Conservation (phyloP, 2,329 filamentous ascomycete species). For the Aspergillaceae sp. region DNA sequence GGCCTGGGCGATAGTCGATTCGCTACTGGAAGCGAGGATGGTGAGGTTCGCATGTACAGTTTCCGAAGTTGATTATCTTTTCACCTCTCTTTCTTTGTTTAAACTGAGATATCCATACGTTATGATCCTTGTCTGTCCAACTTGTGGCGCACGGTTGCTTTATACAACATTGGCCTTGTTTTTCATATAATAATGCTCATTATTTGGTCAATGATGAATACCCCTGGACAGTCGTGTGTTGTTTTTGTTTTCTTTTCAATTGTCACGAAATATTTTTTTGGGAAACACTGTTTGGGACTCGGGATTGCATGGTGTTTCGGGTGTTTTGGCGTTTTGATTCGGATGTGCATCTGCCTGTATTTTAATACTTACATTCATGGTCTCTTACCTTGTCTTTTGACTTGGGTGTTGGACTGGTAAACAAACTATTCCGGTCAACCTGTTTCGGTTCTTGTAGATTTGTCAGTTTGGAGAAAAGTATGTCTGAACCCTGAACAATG, state of each 20-base stretch:
- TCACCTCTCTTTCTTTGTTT: slow-evolving; percentile 4
- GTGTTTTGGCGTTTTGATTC: background rate
- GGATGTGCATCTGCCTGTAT: too few relatives aligned
- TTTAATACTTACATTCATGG: too few relatives aligned
- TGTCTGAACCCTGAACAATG: too few relatives aligned
- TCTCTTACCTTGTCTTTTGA: too few relatives aligned
- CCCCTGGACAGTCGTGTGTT: slow-evolving; percentile 4
- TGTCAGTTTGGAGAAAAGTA: too few relatives aligned
- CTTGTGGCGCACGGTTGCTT: background rate
- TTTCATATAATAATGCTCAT: slow-evolving; percentile 3
- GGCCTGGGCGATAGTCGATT: slow-evolving; percentile 82
- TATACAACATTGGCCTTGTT: background rate
- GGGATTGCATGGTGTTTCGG: background rate
- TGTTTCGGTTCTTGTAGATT: too few relatives aligned
- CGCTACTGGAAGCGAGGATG: slow-evolving; percentile 87
- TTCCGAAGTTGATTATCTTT: slow-evolving; percentile 42
- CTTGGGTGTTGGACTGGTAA: too few relatives aligned
- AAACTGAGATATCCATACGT: slow-evolving; percentile 2
- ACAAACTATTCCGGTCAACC: too few relatives aligned
- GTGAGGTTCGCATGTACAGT: slow-evolving; percentile 77
- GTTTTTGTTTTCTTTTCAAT: background rate
- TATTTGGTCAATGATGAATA: slow-evolving; percentile 6
- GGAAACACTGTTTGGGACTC: background rate
- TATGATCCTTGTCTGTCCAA: background rate
- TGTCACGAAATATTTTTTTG: background rate